These are phyloP conservation scores for Nemania sp. DNA, from an alignment of 2,329 filamentous ascomycete species.

Conservation along the genomic window DNA sequence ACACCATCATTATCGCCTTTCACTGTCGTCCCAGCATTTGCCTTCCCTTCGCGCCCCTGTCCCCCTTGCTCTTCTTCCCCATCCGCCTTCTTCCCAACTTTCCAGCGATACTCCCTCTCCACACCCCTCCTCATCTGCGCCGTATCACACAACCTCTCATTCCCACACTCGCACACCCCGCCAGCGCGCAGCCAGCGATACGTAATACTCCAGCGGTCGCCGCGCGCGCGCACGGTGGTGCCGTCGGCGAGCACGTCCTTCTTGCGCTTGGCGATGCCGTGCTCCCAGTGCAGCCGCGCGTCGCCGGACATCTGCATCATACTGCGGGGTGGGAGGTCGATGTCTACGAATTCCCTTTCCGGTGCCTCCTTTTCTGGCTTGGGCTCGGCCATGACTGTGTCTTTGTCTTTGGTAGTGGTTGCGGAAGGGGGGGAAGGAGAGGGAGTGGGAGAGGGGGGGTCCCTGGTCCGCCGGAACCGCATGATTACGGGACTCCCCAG, in stretches of 20 bases:
- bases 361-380: background rate
- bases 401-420: background rate
- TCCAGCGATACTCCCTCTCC: constrained; percentile 56
- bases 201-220: constrained; percentile 57
- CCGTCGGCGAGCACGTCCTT: constrained; percentile 53
- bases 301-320: constrained; percentile 57
- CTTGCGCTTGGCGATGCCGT: constrained; percentile 58
- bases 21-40: background rate
- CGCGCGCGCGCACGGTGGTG: constrained; percentile 45
- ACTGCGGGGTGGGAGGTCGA: constrained; percentile 53
- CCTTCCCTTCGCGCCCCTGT: background rate
- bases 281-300: constrained; percentile 57
- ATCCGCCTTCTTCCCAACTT: constrained; percentile 25
- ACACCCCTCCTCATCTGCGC: constrained; percentile 50
- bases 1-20: too few species aligned
- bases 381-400: too few species aligned
- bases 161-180: constrained; percentile 53
- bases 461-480: constrained; percentile 33
- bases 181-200: constrained; percentile 56
- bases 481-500: constrained; percentile 32
- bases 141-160: constrained; percentile 54
- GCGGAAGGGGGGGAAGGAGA: background rate
- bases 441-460: background rate
- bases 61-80: background rate
- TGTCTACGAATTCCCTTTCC: constrained; percentile 32